Conservation (phyloP, 2,329 filamentous ascomycete species). For the Leptographium radiaticola region DNA sequence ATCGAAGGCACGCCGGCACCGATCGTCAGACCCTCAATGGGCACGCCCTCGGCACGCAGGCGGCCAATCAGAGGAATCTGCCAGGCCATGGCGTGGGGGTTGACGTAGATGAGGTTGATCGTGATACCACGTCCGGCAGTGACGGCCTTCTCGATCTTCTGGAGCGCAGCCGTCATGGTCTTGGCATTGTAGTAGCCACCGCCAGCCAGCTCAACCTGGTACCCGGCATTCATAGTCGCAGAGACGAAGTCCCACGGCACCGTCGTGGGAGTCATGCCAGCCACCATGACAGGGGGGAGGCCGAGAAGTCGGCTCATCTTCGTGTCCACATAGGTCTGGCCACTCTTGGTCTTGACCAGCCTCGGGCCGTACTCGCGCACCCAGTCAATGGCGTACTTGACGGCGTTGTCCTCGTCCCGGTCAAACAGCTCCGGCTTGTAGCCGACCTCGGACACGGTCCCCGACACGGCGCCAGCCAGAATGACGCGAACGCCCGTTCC, state of each 20-base stretch:
- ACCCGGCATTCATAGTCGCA: slow-evolving; percentile 89
- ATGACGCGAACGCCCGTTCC: slow-evolving; percentile 95
- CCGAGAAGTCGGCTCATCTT: slow-evolving; percentile 87
- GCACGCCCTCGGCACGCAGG: slow-evolving; percentile 71
- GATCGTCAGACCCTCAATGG: slow-evolving; percentile 84
- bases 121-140: slow-evolving; percentile 78
- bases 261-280: slow-evolving; percentile 86
- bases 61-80: slow-evolving; percentile 76
- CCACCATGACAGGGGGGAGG: slow-evolving; percentile 76
- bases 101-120: slow-evolving; percentile 84
- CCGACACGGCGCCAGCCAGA: slow-evolving; percentile 83
- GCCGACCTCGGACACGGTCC: slow-evolving; percentile 78
- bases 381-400: slow-evolving; percentile 95
- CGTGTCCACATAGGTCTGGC: slow-evolving; percentile 86
- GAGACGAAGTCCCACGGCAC: slow-evolving; percentile 87
- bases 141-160: slow-evolving; percentile 73
- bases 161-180: slow-evolving; percentile 69
- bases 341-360: slow-evolving; percentile 76
- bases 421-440: slow-evolving; percentile 98
- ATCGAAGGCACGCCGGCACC: slow-evolving; percentile 89
- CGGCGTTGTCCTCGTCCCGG: slow-evolving; percentile 83
- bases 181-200: slow-evolving; percentile 80
- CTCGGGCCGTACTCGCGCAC: slow-evolving; percentile 94
- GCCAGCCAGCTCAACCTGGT: slow-evolving; percentile 80
- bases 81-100: slow-evolving; percentile 81